Conservation (phyloP, 345 rosid genomes). For the Nephelium lappaceum region DNA sequence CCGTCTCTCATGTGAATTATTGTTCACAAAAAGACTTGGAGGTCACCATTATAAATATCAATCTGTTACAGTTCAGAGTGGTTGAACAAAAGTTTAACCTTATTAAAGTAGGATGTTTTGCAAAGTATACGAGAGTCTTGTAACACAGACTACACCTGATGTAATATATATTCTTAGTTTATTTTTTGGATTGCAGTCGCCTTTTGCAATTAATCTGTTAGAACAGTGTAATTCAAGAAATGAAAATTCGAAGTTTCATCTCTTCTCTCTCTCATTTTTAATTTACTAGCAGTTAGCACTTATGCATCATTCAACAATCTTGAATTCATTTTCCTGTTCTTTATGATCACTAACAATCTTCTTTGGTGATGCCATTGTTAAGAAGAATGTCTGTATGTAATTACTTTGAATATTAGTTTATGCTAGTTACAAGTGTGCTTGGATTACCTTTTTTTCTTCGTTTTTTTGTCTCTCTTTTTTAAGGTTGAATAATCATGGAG, state of each 20-base stretch:
- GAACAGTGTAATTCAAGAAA: slow-evolving; percentile 28
- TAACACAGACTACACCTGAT: slow-evolving; percentile 1
- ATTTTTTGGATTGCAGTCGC: background rate
- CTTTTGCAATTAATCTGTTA: slow-evolving; percentile 5
- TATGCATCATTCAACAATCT: background rate
- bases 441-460: background rate
- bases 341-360: background rate
- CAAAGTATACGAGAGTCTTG: slow-evolving; percentile 17
- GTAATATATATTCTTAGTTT: background rate
- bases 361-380: background rate
- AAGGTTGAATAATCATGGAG: too few relatives aligned
- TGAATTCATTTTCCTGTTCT: background rate
- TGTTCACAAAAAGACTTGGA: slow-evolving; percentile 41
- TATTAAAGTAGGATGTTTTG: slow-evolving; percentile 14
- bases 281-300: background rate
- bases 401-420: background rate
- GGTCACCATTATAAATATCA: slow-evolving; percentile 1
- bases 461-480: background rate
- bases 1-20: slow-evolving; percentile 45
- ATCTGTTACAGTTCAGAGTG: slow-evolving; percentile 21
- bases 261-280: background rate
- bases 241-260: slow-evolving; percentile 11
- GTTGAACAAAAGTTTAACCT: slow-evolving; percentile 69
- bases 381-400: background rate
- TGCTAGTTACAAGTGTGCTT: background rate